Percentiles rank a stretch among this genome's conserved stretches.
phyloP scores from a whole-genome alignment of 805 yeast genomes.

The Candida khao-thaluensis region DNA sequence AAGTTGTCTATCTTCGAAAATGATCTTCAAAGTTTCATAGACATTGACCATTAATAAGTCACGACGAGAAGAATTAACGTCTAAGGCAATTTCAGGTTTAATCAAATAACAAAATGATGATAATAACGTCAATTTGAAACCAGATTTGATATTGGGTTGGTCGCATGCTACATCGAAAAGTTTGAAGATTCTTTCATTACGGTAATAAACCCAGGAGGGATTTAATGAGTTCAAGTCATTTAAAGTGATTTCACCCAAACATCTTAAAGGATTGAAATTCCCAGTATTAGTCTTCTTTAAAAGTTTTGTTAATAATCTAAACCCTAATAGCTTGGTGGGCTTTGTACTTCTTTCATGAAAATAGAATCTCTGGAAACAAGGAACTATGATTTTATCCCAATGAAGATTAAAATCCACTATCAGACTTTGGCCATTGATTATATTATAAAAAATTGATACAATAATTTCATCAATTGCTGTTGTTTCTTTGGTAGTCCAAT shows the following conservation, averaged over 20 bases:
- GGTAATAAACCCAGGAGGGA: conserved; percentile 33
- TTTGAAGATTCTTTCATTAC: conserved; percentile 32
- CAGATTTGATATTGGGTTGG: conserved; percentile 20
- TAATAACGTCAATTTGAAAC: conserved; percentile 7
- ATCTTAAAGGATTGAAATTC: conserved; percentile 25
- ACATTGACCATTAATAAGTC: neutral
- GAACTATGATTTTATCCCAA: conserved; percentile 40
- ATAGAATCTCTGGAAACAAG: conserved; percentile 31
- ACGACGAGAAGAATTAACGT: neutral
- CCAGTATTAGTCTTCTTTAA: conserved; percentile 24
- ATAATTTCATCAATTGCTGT: neutral
- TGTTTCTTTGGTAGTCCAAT: neutral
- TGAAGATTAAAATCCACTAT: conserved; percentile 25
- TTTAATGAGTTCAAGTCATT: conserved; percentile 32
- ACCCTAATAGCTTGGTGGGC: conserved; percentile 19
- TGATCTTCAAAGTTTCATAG: neutral
- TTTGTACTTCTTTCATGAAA: conserved; percentile 25
- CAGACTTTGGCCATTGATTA: conserved; percentile 15
- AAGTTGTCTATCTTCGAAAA: neutral
- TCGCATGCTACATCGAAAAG: conserved; percentile 23
- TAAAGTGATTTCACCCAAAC: conserved; percentile 26
- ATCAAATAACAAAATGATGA: conserved; percentile 3
- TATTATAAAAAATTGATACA: conserved; percentile 20
- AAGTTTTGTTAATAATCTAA: conserved; percentile 24
- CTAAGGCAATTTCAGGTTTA: neutral